Evolutionary conservation across 768 basidiomycete species (phyloP), one percentile per base, ranked within the genome.

Genomic region (Collybia sp.): DNA sequence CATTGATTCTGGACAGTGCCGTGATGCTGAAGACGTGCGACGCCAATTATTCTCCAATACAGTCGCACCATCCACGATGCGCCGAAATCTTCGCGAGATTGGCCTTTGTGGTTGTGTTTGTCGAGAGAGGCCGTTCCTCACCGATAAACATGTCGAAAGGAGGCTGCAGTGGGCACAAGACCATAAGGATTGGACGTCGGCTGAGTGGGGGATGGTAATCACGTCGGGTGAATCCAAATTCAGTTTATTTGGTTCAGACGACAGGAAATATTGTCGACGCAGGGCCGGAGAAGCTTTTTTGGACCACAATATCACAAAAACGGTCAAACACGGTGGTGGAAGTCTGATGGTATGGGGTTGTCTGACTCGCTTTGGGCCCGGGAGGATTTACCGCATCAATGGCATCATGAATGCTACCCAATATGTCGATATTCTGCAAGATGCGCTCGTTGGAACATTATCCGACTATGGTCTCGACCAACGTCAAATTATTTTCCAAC

Each of bases 311-410:
- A 51, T 45, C 1, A 49, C 53, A 38, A 54, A 58, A 39, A 56
- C 45, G 15, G 52, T 61, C 15, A 65, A 66, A 45, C 58, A 59
- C 43, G 59, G 65, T 12, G 53, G 59, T 12, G 62, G 65, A 40
- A 54, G 41, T 40, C 45, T 66, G 2, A 64, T 58, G 55, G 60
- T 67, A 8, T 68, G 64, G 62, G 64, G 60, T 5, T 56, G 58
- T 40, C 46, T 68, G 36, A 60, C 48, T 0, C 45, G 50, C 10
- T 11, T 55, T 2, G 59, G 64, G 6, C 39, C 52, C 1, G 62
- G 62, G 5, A 36, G 49, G 10, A 54, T 66, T 35, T 44, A 47
- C 39, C 43, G 50, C 42, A 58, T 68, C 42, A 49, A 60, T 10
- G 63, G 64, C 6, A 55, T 40, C 36, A 58, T 67, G 57, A 48